These are phyloP conservation scores for Neurospora sp. DNA, from an alignment of 2,329 filamentous ascomycete species.

Conservation along the genomic window DNA sequence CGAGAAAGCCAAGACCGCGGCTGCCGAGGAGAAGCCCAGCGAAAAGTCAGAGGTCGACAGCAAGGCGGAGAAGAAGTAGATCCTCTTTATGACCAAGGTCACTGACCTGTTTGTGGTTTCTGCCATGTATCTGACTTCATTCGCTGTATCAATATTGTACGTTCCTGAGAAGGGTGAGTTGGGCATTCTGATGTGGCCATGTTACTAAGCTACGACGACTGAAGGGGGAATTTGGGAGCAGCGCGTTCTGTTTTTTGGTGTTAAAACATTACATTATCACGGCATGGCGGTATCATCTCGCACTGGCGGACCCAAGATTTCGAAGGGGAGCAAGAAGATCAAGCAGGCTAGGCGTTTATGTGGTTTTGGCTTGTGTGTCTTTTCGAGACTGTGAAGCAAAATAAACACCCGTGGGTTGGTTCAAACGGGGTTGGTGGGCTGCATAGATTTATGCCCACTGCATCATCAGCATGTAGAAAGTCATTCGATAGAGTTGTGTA, in stretches of 20 bases:
- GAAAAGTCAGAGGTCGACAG: background rate
- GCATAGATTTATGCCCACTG: background rate
- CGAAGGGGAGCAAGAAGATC: background rate
- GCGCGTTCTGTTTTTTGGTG: background rate
- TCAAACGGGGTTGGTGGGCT: background rate
- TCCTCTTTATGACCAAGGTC: background rate
- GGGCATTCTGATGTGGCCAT: background rate
- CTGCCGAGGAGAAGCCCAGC: background rate
- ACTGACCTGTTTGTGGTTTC: background rate
- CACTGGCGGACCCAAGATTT: background rate
- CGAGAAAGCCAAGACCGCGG: conserved; percentile 5
- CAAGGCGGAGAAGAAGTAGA: conserved; percentile 5
- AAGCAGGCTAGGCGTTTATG: background rate
- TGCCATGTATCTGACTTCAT: background rate
- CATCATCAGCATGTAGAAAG: background rate
- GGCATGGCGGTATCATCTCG: background rate
- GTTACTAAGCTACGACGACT: background rate
- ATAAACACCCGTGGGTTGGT: background rate
- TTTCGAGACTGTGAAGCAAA: background rate
- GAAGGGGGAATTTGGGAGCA: background rate
- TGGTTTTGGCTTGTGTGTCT: background rate
- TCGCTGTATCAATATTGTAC: background rate
- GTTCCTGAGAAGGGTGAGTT: background rate
- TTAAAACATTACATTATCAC: background rate
- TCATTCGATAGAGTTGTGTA: background rate